Evolutionary conservation across 306 rosid species (phyloP), one percentile per base, ranked within the genome.

Genomic region (Chamaecrista fasciculata): DNA sequence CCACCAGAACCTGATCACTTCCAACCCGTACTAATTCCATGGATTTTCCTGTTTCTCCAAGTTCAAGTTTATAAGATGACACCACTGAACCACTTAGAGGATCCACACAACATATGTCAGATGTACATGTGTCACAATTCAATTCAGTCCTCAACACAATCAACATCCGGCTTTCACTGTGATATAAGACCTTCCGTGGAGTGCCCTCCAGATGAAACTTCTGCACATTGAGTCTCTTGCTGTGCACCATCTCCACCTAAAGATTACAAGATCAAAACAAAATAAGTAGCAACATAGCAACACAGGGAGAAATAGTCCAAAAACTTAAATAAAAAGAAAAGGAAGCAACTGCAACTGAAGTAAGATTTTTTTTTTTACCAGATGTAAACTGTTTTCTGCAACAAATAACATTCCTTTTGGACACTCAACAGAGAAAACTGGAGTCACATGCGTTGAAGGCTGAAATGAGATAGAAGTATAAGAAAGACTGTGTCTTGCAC

Each of bases 181-280:
- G 97, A 93, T 88, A 93, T 25, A 93, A 56, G 69, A 93, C 94
- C 86, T 91, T 90, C 79, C 94, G 81, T 21, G 97, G 98, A 74
- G 98, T 93, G 76, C 97, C 98, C 76, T 86, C 89, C 72, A 93
- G 81, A 78, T 82, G 85, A 85, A 93, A 86, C 82, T 93, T 93
- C 86, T 83, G 93, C 83, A 88, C 96, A 78, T 90, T 93, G 55
- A 90, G 91, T 80, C 98, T 93, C 91, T 88, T 90, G 83, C 87
- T 82, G 70, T 81, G 90, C 79, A 85, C 91, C 97, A 93, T 90
- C 85, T 93, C 98, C 84, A 90, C 98, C 98, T 93, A 82, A 69
- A 73, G 76, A 76, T 70, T 70, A 72, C 26, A 74, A 12, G 23
- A 78, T 33, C 3, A 76, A 78, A 49, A 65, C 57, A 65, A 33